Base-by-base conservation (phyloP, 352 stramenopile genomes). In the Phytophthora pluvialis region DNA sequence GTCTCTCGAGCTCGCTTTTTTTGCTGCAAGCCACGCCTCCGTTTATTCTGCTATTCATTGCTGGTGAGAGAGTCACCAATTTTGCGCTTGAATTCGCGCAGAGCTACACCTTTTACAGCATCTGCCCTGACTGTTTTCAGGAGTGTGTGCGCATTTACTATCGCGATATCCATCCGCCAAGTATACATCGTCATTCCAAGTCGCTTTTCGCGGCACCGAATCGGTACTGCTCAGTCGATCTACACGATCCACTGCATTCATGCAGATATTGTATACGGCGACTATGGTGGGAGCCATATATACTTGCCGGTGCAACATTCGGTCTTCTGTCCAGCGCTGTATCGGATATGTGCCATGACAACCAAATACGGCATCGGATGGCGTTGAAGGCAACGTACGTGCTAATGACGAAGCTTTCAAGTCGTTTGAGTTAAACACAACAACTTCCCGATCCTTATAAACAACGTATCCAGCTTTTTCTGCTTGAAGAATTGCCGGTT, bases 371-470 rank as follows among this genome's bases (percentile, higher is more conserved):
- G 48, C 62, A 28, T 65, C 62, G 4, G 25, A 1, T 7, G 42
- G 52, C 29, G 42, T 43, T 1, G 25, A 44, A 4, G 49, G 28
- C n/a, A 67, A n/a, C 8, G 35, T 28, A n/a, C n/a, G n/a, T n/a
- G n/a, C n/a, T n/a, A n/a, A n/a, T n/a, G 46, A 28, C 8, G 44
- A 62, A 2, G 50, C 31, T 11, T 50, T 55, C 43, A 63, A 32
- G 45, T 53, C 60, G 11, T 68, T 62, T 1, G 50, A 52, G 28
- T 56, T 60, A 12, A 65, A 56, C 1, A 62, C 39, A 3, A 65
- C 62, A 6, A 70, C 62, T n/a, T 66, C 59, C 25, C 42, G n/a
- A 49, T 62, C 63, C 39, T 62, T 71, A 43, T 46, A 65, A 9
- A 66, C 12, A 25, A 70, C 57, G 28, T 60, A 61, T 2, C 47